Evolutionary conservation across 2,329 filamentous ascomycete genomes (phyloP).

Genomic region (Aspergillus brunneoviolaceus): DNA sequence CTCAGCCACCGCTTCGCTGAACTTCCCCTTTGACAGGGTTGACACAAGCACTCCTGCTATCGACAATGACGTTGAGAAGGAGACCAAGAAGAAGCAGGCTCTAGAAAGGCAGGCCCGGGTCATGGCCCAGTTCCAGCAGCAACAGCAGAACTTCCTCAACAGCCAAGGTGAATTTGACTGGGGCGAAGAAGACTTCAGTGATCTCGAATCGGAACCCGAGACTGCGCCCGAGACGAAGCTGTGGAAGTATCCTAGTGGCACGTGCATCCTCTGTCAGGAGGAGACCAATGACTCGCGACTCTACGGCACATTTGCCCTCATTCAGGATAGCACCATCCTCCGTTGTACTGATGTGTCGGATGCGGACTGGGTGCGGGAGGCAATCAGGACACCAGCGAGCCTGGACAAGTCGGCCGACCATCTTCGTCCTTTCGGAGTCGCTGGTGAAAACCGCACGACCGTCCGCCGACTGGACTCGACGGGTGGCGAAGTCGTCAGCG

Average conservation of each 20-base stretch:
- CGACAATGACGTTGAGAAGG: constrained; percentile 58
- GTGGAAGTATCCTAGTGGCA: constrained; percentile 89
- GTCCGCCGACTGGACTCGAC: constrained; percentile 73
- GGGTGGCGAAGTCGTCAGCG: constrained; percentile 69
- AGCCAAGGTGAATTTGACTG: constrained; percentile 86
- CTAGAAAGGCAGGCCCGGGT: constrained; percentile 86
- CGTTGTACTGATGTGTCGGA: constrained; percentile 83
- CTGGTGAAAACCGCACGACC: constrained; percentile 76
- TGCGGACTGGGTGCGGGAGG: constrained; percentile 80
- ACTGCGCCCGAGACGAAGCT: constrained; percentile 65
- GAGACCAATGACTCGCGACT: constrained; percentile 85
- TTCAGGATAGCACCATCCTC: constrained; percentile 81
- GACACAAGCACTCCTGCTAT: constrained; percentile 79
- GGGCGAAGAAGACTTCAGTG: constrained; percentile 77
- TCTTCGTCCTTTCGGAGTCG: constrained; percentile 85
- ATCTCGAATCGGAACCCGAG: constrained; percentile 52
- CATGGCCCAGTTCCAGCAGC: constrained; percentile 97
- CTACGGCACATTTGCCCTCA: constrained; percentile 89
- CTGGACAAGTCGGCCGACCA: constrained; percentile 82
- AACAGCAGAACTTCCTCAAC: constrained; percentile 91
- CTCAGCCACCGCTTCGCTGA: constrained; percentile 59
- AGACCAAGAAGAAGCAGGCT: constrained; percentile 86
- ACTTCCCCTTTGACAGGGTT: constrained; percentile 71
- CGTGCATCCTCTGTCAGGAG: constrained; percentile 95
- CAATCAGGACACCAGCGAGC: constrained; percentile 71